These are phyloP conservation scores for Aegilops sharonensis DNA, from an alignment of 176 grass and related monocot species.

Conservation along the genomic window DNA sequence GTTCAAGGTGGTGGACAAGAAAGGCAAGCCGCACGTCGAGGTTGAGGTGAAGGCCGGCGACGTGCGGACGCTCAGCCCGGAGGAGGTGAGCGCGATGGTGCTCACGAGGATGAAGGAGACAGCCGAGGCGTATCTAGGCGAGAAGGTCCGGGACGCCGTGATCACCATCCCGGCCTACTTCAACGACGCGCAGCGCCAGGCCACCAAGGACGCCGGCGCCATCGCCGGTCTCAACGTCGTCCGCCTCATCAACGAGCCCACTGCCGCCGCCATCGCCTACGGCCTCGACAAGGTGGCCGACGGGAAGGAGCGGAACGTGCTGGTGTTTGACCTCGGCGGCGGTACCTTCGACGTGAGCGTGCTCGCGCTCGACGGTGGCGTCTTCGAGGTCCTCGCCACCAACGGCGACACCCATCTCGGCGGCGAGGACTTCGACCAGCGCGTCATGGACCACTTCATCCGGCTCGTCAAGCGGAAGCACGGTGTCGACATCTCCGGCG, in stretches of 20 bases:
- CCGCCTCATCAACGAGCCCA: slow-evolving; percentile 50
- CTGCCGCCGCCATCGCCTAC: slow-evolving; percentile 73
- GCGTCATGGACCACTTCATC: slow-evolving; percentile 74
- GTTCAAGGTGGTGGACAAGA: slow-evolving; percentile 56
- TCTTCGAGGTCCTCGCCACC: slow-evolving; percentile 62
- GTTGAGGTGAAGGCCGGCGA: slow-evolving; percentile 55
- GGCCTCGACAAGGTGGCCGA: slow-evolving; percentile 47
- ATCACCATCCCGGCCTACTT: slow-evolving; percentile 84
- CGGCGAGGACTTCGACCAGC: slow-evolving; percentile 78
- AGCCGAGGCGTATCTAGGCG: slow-evolving; percentile 65
- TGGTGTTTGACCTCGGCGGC: too few relatives aligned
- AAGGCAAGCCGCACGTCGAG: slow-evolving; percentile 62
- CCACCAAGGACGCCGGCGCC: slow-evolving; percentile 77
- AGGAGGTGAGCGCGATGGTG: slow-evolving; percentile 80
- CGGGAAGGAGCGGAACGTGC: too few relatives aligned
- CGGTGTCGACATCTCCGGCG: slow-evolving; percentile 52
- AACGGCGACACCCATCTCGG: slow-evolving; percentile 79
- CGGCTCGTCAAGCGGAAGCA: slow-evolving; percentile 66
- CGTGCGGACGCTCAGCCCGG: slow-evolving; percentile 60
- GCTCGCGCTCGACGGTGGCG: slow-evolving; percentile 59
- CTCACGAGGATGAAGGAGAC: slow-evolving; percentile 79
- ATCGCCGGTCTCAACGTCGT: slow-evolving; percentile 35
- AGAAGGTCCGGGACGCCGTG: slow-evolving; percentile 62
- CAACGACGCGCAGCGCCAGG: slow-evolving; percentile 90
- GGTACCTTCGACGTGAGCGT: slow-evolving; percentile 57